Evolutionary conservation across 257 asterid species (phyloP), one percentile per base, ranked within the genome.

Genomic region (Capsicum pubescens): DNA sequence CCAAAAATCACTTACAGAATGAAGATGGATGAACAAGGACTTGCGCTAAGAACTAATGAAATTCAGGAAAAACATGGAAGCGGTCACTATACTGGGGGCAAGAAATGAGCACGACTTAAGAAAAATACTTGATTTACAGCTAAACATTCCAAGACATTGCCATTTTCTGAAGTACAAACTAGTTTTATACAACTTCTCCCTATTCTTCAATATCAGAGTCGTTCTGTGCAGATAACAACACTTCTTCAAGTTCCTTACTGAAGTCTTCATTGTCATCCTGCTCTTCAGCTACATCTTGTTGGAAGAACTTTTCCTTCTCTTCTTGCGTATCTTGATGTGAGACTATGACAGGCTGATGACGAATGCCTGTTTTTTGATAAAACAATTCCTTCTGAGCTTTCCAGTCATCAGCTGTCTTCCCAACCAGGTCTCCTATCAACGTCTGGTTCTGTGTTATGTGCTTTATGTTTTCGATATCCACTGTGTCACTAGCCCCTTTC

Each of bases 381-480:
- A 91, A 89, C 70, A 74, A 35, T 52, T 90, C 92, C 87, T 92
- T 92, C 92, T 91, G 93, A 50, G 19, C 15, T 74, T 89, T 88
- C 97, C 97, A 93, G 82, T 89, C 93, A 67, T 83, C 87, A 70
- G 89, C 92, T 32, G 87, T 91, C 86, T 90, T 89, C 89, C 87
- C 93, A 59, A 92, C 85, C 39, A 85, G 77, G 42, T 94, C 93
- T 54, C 97, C 98, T 57, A 94, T 87, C 90, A 88, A 76, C 70
- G 82, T 88, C 85, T 72, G 85, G 26, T 82, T 84, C 74, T 93
- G 95, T 6, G 91, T 89, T 83, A 91, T 92, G 91, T 92, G 98
- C 91, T 92, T 90, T 86, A 95, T 87, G 59, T 90, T 85, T 83
- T 89, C 88, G 1, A 97, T 89, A 70, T 93, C 94, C 63, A 93